Evolutionary conservation across 78 protist genomes (phyloP), one percentile per base, ranked within the genome.

Genomic region (Emiliania huxleyi): DNA sequence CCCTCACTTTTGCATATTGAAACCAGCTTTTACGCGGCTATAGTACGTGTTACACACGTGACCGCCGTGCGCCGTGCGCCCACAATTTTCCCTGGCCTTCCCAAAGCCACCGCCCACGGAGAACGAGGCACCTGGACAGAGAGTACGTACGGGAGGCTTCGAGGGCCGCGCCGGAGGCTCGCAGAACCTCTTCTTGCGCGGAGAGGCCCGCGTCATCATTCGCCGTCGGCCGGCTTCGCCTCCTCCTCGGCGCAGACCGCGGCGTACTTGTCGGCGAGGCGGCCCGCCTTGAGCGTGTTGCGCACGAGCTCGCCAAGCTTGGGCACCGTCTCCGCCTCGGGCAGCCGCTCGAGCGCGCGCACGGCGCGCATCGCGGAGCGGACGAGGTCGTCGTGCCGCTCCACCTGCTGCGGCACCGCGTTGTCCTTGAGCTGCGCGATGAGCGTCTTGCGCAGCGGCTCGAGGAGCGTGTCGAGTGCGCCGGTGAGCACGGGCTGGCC

Each of bases 401-500:
- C 98, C 43, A 97, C 79, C 92, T 96, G 97, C 84, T 96, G 98
- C 94, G 96, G 92, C 90, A 97, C 98, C 19, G 93, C 93, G 38
- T 87, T 91, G 35, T 91, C 93, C 90, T 91, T 91, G 55, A 87
- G 55, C 43, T 15, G 87, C 5, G 55, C 81, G 37, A 0, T 83
- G 43, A 93, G 23, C 23, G 94, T 93, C 52, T 45, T 33, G 40
- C 35, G 75, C n/a, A 93, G 81, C 19, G 94, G 94, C 18, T 90
- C 94, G 37, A 45, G 26, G 12, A 93, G 2, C 38, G n/a, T 0
- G 12, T 93, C 94, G 46, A 93, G 87, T n/a, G n/a, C 23, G 44
- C 37, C 2, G 49, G 92, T 1, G 35, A 93, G 23, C 35, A 88
- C 75, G 33, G 19, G 43, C 2, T n/a, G 88, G 3, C 73, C 26